These are phyloP conservation scores for Pseudognaphalium luteoalbum DNA, from an alignment of 129 eudicot genomes.

Conservation along the genomic window DNA sequence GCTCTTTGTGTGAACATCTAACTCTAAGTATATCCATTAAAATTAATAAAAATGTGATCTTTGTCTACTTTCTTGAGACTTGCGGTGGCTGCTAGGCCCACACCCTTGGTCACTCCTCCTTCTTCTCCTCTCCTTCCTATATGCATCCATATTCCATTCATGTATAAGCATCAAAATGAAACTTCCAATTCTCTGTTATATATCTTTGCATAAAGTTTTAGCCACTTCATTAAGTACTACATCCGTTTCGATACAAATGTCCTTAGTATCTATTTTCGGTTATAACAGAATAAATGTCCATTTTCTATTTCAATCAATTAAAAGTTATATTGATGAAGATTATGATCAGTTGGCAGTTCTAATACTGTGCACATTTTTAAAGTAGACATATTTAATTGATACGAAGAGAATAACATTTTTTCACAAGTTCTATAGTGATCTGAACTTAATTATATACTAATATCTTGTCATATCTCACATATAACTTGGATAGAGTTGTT, in stretches of 20 bases:
- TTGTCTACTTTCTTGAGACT: constrained; percentile 29
- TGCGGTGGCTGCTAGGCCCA: constrained; percentile 37
- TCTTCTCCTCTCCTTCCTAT: constrained; percentile 11
- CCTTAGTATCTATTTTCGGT: no score
- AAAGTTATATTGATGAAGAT: no score
- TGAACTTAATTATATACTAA: background rate
- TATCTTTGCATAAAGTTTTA: background rate
- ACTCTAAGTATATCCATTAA: constrained; percentile 38
- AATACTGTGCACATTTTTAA: no score
- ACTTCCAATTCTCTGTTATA: background rate
- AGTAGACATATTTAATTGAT: no score
- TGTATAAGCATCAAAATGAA: background rate
- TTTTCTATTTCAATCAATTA: no score
- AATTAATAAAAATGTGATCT: constrained; percentile 7
- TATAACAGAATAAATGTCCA: no score
- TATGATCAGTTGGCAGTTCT: no score
- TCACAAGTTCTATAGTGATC: background rate
- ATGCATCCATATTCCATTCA: background rate
- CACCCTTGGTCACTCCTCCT: constrained; percentile 38
- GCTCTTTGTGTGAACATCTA: constrained; percentile 58
- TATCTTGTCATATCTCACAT: background rate
- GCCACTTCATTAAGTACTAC: background rate
- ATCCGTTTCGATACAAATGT: no score
- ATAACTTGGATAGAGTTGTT: background rate
- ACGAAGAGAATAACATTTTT: no score